Conservation (phyloP, 2,329 filamentous ascomycete species). For the Fusarium concolor region DNA sequence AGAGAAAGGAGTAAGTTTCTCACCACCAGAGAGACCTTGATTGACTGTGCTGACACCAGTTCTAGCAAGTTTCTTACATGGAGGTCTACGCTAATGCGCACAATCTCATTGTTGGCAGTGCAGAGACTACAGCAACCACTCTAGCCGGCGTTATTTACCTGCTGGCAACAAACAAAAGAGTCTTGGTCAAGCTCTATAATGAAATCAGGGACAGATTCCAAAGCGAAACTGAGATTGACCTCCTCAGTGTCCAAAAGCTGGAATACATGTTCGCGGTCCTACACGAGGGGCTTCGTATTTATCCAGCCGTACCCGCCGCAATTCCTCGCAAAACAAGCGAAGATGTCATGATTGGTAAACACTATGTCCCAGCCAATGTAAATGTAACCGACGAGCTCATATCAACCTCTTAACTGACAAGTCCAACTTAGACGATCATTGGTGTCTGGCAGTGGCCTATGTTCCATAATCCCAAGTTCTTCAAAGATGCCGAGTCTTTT, state of each 20-base stretch:
- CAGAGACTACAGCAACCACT: too few species aligned
- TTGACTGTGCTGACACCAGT: too few species aligned
- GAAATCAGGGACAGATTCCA: background rate
- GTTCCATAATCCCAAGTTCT: background rate
- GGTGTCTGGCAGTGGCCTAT: background rate
- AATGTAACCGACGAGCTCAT: background rate
- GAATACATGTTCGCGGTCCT: background rate
- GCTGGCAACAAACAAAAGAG: too few species aligned
- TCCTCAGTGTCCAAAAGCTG: background rate
- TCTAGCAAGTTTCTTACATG: too few species aligned
- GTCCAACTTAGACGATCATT: too few species aligned
- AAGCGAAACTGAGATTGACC: background rate
- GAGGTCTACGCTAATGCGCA: too few species aligned
- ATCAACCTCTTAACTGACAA: background rate
- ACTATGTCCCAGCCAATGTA: background rate
- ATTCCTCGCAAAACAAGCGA: background rate
- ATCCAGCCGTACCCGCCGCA: background rate
- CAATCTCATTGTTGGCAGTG: too few species aligned
- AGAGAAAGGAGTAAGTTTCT: too few species aligned
- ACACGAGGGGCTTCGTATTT: background rate
- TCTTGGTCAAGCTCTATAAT: too few species aligned
- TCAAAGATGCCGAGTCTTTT: background rate
- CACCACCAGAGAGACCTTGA: too few species aligned
- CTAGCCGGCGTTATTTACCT: too few species aligned
- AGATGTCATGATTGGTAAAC: background rate